Conservation (phyloP, 2,329 filamentous ascomycete genomes). For the Colletotrichum truncatum region DNA sequence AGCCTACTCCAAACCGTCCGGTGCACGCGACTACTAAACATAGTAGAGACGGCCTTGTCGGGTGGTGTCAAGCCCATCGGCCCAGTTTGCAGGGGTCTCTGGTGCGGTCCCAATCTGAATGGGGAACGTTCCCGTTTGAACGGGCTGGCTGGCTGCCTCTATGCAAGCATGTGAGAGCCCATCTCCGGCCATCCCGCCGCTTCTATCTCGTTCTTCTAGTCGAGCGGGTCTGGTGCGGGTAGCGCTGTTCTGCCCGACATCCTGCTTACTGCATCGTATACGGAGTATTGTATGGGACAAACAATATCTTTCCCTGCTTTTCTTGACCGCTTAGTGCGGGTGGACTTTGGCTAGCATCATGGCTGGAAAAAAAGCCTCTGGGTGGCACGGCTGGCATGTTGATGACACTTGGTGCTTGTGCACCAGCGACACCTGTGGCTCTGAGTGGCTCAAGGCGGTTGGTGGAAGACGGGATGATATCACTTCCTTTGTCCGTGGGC, state of each 20-base stretch:
- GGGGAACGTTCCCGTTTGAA: too few species aligned
- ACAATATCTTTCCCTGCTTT: neutral
- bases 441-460: conserved; percentile 12
- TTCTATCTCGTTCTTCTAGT: conserved; percentile 25
- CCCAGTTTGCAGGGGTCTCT: conserved; percentile 9
- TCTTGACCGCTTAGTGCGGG: conserved; percentile 11
- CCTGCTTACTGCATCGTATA: neutral
- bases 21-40: conserved; percentile 20
- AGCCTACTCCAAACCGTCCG: neutral
- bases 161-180: conserved; percentile 27
- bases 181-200: conserved; percentile 28
- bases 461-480: conserved; percentile 25
- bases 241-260: neutral
- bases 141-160: conserved; percentile 16
- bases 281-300: neutral
- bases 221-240: neutral
- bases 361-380: conserved; percentile 23
- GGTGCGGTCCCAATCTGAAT: conserved; percentile 5
- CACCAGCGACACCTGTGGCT: neutral
- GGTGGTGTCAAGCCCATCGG: conserved; percentile 10
- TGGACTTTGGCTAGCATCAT: conserved; percentile 4
- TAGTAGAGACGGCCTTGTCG: conserved; percentile 13
- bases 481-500: conserved; percentile 27
- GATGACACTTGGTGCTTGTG: conserved; percentile 16
- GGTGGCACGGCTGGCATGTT: conserved; percentile 19